Evolutionary conservation across 2,329 filamentous ascomycete species (phyloP).

Genomic region (Penicillium frequentans): DNA sequence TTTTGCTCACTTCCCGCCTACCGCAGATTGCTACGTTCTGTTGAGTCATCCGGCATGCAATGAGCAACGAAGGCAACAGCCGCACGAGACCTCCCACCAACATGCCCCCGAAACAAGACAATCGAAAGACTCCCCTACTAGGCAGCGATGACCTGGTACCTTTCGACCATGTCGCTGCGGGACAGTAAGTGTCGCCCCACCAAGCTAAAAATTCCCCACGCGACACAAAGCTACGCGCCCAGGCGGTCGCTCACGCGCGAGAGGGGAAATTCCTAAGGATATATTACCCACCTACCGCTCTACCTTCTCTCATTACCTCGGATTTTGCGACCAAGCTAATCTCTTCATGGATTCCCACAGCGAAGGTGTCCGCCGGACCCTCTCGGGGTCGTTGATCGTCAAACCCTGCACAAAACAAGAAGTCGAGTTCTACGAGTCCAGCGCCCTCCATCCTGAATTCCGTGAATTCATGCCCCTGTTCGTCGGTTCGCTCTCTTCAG

Average conservation of each 20-base stretch:
- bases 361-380: constrained; percentile 85
- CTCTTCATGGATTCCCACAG: constrained; percentile 46
- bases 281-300: background rate
- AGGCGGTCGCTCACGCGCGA: background rate
- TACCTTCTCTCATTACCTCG: background rate
- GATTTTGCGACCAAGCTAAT: background rate
- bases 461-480: constrained; percentile 79
- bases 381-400: constrained; percentile 80
- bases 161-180: constrained; percentile 48
- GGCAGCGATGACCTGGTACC: constrained; percentile 42
- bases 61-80: background rate
- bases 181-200: constrained; percentile 47
- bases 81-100: constrained; percentile 9
- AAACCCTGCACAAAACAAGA: constrained; percentile 89
- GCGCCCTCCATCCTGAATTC: constrained; percentile 69
- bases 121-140: constrained; percentile 34
- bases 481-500: constrained; percentile 76
- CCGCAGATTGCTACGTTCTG: background rate
- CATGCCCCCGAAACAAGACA: constrained; percentile 36
- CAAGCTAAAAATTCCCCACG: constrained; percentile 1
- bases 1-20: background rate
- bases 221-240: constrained; percentile 2
- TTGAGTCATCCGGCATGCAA: constrained; percentile 15
- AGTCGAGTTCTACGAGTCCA: constrained; percentile 84
- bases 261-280: background rate